phyloP scores from a whole-genome alignment of 139 green algal genomes.

The Picochlorum costavermella region DNA sequence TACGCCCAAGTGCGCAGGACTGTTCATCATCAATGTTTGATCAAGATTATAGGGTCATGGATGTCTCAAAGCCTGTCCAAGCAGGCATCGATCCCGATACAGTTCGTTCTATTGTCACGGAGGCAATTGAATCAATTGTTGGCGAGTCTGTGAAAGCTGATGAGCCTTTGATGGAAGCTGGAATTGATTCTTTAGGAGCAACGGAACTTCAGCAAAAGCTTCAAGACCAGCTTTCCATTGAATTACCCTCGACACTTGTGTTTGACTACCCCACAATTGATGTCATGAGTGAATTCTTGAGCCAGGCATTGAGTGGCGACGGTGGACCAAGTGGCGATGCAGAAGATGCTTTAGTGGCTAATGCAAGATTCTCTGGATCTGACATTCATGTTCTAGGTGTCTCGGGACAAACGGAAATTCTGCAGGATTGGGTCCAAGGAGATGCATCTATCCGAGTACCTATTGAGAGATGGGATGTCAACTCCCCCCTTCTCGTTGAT shows the following conservation, averaged over 20 bases:
- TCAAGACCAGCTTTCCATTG: slow-evolving; percentile 14
- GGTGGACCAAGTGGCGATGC: not conserved
- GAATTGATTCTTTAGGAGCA: slow-evolving; percentile 71
- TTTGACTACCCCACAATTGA: slow-evolving; percentile 63
- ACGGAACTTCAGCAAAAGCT: slow-evolving; percentile 75
- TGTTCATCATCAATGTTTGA: not conserved
- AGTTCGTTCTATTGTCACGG: slow-evolving; percentile 14
- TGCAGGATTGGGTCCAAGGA: slow-evolving; percentile 2
- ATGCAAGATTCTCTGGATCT: not conserved
- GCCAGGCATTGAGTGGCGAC: slow-evolving; percentile 3
- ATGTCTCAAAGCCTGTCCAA: not conserved
- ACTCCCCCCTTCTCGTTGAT: not conserved
- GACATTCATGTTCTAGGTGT: slow-evolving; percentile 8
- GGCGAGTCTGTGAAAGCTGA: slow-evolving; percentile 27
- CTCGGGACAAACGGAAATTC: slow-evolving; percentile 5
- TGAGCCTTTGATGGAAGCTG: slow-evolving; percentile 68
- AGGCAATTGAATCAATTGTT: slow-evolving; percentile 15
- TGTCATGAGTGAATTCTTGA: slow-evolving; percentile 37
- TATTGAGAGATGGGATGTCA: slow-evolving; percentile 38
- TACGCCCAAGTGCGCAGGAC: not conserved
- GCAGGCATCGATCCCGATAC: not conserved
- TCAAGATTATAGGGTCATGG: not conserved
- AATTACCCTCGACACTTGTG: slow-evolving; percentile 46
- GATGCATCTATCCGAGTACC: slow-evolving; percentile 34
- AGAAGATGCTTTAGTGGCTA: not conserved